Evolutionary conservation across 331 rosid genomes (phyloP), one percentile per base, ranked within the genome.

Genomic region (Pyrus hybrid): DNA sequence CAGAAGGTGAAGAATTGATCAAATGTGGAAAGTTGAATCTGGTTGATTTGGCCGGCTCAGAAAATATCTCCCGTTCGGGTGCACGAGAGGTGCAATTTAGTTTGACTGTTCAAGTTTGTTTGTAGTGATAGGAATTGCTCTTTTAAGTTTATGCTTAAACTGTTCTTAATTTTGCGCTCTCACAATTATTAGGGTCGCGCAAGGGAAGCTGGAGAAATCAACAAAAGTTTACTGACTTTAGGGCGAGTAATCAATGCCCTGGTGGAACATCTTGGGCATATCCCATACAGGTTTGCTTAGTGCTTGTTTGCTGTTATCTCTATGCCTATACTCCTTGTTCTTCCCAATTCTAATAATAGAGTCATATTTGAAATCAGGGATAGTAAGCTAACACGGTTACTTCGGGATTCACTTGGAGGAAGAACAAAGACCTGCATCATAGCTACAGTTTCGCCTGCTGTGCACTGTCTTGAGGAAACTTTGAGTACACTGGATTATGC

Each of bases 401-500:
- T 95, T 63, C 97, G 99, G 30, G 97, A 95, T 81, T 92, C 99
- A 53, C 96, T 92, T 79, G 99, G 97, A 1, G 99, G 98, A 69
- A 89, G 98, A 87, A 93, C 98, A 63, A 93, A 91, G 83, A 93
- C 98, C 10, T 93, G 98, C 76, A 93, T 93, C 81, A 95, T 92
- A 74, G 97, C 99, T 4, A 92, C 99, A 18, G 97, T 95, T 63
- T 95, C 97, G 12, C 97, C 99, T 3, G 97, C 96, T 58, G 97
- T 95, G 75, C 97, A 89, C 78, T 95, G 99, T 84, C 81, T 92
- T 21, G 97, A 95, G 80, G 99, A 95, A 82, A 95, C 97, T 13
- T 80, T 92, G 82, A 92, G 99, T 77, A 95, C 97, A 10, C 74
- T 95, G 82, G 99, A 95, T 79, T 95, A 95, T 73, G 99, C 99